Conservation (phyloP, 305 asterid genomes). For the Fraxinus ornus region DNA sequence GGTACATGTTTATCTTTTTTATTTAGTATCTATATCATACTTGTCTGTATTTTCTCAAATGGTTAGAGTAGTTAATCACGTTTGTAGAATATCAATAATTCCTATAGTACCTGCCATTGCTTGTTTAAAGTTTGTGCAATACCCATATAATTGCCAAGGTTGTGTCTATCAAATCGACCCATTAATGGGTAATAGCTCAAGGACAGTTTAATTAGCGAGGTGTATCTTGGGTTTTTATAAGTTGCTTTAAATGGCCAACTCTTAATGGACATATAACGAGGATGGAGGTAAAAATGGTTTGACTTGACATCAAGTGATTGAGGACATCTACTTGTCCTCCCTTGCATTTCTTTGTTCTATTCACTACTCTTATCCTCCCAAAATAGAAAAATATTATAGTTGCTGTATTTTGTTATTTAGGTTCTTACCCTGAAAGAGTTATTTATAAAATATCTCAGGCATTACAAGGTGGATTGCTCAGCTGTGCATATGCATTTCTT, state of each 20-base stretch:
- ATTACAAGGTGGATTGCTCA: constrained; percentile 77
- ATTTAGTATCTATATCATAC: constrained; percentile 14
- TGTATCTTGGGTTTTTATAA: not conserved
- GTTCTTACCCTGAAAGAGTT: constrained; percentile 24
- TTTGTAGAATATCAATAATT: not conserved
- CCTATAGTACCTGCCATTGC: not conserved
- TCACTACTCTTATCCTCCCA: constrained; percentile 8
- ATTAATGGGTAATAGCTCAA: not conserved
- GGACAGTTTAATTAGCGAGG: constrained; percentile 1
- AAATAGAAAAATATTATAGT: not conserved
- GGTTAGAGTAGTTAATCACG: constrained; percentile 3
- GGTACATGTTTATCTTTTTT: constrained; percentile 41
- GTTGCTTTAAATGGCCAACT: not conserved
- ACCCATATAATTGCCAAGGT: not conserved
- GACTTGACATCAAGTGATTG: not conserved
- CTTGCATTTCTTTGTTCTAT: not conserved
- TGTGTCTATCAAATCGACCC: not conserved
- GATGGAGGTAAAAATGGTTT: not conserved
- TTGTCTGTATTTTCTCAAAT: not conserved
- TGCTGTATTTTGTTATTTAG: constrained; percentile 20
- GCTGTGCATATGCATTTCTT: constrained; percentile 72
- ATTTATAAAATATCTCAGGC: constrained; percentile 49
- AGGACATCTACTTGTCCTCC: not conserved
- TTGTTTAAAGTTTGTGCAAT: not conserved
- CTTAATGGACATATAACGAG: not conserved